Evolutionary conservation across 2,329 filamentous ascomycete species (phyloP).

Genomic region (Colletotrichum coccodes): DNA sequence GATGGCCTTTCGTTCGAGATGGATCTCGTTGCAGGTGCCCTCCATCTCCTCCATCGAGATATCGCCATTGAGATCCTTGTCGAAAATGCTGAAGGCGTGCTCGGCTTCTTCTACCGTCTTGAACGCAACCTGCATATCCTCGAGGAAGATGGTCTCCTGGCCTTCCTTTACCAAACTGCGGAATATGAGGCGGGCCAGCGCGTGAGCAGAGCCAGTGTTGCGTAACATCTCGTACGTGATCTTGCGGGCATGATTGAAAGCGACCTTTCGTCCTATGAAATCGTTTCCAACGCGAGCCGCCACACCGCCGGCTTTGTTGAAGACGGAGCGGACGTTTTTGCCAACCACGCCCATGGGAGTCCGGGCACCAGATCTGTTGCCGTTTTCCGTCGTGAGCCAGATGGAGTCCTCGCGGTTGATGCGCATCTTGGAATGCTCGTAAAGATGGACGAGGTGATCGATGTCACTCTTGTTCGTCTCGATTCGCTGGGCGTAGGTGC

Average conservation of each 20-base stretch:
- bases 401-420: constrained; percentile 64
- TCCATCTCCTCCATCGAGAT: constrained; percentile 96
- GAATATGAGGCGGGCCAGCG: constrained; percentile 87
- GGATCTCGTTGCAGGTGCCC: constrained; percentile 92
- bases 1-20: constrained; percentile 93
- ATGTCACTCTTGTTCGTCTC: constrained; percentile 94
- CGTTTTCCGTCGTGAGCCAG: constrained; percentile 51
- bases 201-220: constrained; percentile 79
- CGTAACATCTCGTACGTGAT: constrained; percentile 83
- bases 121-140: constrained; percentile 84
- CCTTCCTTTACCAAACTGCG: constrained; percentile 83
- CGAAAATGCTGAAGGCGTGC: constrained; percentile 90
- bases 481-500: constrained; percentile 91
- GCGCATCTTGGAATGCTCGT: constrained; percentile 81
- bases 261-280: constrained; percentile 81
- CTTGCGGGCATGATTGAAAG: constrained; percentile 82
- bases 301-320: constrained; percentile 85
- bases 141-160: constrained; percentile 79
- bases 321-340: constrained; percentile 78
- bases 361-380: constrained; percentile 66
- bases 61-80: constrained; percentile 96
- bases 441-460: constrained; percentile 63
- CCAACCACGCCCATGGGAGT: constrained; percentile 82
- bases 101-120: constrained; percentile 86
- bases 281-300: constrained; percentile 90